Percentiles rank a stretch among this genome's conserved stretches.
These are phyloP conservation scores for Amylostereum areolatum DNA, from an alignment of 1,284 basidiomycete genomes.

Conservation along the genomic window DNA sequence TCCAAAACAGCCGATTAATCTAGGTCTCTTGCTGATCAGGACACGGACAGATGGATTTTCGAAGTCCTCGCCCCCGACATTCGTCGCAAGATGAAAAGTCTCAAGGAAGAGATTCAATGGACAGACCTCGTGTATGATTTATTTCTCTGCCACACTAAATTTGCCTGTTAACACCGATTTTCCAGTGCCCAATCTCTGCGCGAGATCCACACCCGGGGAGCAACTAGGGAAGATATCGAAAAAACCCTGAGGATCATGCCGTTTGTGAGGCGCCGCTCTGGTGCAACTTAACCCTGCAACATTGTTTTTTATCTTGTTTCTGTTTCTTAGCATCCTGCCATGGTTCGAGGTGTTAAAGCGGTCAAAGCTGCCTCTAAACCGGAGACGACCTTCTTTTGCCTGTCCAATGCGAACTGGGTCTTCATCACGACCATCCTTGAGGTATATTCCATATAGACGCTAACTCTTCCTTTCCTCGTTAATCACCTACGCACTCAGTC, in stretches of 20 bases:
- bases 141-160: constrained; percentile 8
- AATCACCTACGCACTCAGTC: constrained; percentile 36
- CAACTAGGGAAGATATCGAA: constrained; percentile 72
- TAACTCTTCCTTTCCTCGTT: not conserved
- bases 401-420: constrained; percentile 91
- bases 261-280: constrained; percentile 54
- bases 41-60: constrained; percentile 94
- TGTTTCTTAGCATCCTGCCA: constrained; percentile 81
- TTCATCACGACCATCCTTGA: constrained; percentile 89
- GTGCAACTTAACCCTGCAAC: not conserved
- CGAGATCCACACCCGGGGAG: constrained; percentile 66
- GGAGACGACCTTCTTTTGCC: constrained; percentile 80
- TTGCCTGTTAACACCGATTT: not conserved
- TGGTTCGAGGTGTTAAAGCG: constrained; percentile 80
- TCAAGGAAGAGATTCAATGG: constrained; percentile 74
- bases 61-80: constrained; percentile 87
- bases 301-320: constrained; percentile 1
- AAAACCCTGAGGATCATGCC: constrained; percentile 77
- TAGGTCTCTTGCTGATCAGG: constrained; percentile 91
- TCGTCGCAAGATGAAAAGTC: constrained; percentile 76
- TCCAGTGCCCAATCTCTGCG: constrained; percentile 67
- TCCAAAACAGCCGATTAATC: not conserved
- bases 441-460: constrained; percentile 31
- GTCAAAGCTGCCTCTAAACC: constrained; percentile 61
- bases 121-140: constrained; percentile 86